Base-by-base conservation (phyloP, 768 basidiomycete species). In the Rickenella mellea region DNA sequence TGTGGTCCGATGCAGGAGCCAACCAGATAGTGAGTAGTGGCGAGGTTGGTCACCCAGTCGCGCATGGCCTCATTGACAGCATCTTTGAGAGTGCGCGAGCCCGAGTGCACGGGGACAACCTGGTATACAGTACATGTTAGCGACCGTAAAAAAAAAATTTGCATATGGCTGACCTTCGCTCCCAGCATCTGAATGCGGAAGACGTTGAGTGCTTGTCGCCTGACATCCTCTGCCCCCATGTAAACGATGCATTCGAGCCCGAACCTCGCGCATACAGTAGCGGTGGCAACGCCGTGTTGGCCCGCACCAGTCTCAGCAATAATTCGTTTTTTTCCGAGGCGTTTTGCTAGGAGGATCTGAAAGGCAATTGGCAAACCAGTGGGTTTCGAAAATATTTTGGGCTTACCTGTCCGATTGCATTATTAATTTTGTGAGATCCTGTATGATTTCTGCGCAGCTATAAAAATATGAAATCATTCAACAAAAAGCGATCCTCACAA, bases 241-340 rank as follows among this genome's bases (percentile, higher is more conserved):
- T 93, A 99, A 55, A 99, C 74, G 51, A 94, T 64, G 57, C 96
- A 99, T 63, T 96, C 81, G 71, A 98, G 59, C 5, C 89, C 93
- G 53, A 98, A 99, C 52, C 87, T 85, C 19, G 96, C 96, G 52
- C 96, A 98, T 19, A 90, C 96, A 5, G 96, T 99, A 1, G 96
- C 96, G 36, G 96, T 98, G 17, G 96, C 96, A 24, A 99, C 96
- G 59, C 96, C 96, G 60, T 99, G 96, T 60, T 98, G 96, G 12
- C 96, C 96, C 1, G 96, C 96, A 48, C 96, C 96, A 1, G 96
- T 98, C 69, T 99, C 96, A 25, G 96, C 96, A 50, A 98, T 98
- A 55, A 99, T 98, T 41, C 93, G 78, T 28, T 73, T 96, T 68
- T 99, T 99, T 15, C 96, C 96, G 45, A 98, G 67, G 33, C 96